phyloP scores from a whole-genome alignment of 129 eudicot genomes.

The Saposhnikovia divaricata region DNA sequence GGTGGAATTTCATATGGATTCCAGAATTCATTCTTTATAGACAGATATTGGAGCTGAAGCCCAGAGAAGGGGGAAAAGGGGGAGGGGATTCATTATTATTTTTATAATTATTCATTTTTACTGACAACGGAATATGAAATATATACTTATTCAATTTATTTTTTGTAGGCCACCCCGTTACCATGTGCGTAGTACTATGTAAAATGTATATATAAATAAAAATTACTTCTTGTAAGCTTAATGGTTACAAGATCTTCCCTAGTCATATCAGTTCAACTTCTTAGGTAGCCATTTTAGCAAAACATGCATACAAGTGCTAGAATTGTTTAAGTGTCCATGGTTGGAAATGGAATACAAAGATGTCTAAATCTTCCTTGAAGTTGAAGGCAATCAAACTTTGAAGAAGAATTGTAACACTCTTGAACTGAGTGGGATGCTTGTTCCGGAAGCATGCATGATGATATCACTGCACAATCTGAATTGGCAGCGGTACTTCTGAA shows the following conservation, averaged over 20 bases:
- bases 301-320: not conserved
- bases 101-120: not conserved
- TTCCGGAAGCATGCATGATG: not conserved
- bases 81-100: not conserved
- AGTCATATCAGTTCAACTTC: not conserved
- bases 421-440: not conserved
- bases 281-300: not conserved
- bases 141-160: constrained; percentile 2
- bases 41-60: not conserved
- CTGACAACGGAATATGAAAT: not conserved
- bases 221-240: not conserved
- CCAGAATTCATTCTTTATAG: not conserved
- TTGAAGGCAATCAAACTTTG: too few species aligned
- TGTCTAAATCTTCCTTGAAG: not conserved
- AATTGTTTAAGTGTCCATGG: not conserved
- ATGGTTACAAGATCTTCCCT: not conserved
- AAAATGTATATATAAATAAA: not conserved
- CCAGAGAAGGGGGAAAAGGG: not conserved
- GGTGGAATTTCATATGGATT: not conserved
- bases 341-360: not conserved
- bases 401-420: not conserved
- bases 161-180: not conserved
- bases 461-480: too few species aligned
- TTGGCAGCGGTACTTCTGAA: too few species aligned
- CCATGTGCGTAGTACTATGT: not conserved